A percentile compares a stretch with the other conserved stretches of the same genome.
phyloP scores from a whole-genome alignment of 768 basidiomycete species.

The Antrodiella citrinella region DNA sequence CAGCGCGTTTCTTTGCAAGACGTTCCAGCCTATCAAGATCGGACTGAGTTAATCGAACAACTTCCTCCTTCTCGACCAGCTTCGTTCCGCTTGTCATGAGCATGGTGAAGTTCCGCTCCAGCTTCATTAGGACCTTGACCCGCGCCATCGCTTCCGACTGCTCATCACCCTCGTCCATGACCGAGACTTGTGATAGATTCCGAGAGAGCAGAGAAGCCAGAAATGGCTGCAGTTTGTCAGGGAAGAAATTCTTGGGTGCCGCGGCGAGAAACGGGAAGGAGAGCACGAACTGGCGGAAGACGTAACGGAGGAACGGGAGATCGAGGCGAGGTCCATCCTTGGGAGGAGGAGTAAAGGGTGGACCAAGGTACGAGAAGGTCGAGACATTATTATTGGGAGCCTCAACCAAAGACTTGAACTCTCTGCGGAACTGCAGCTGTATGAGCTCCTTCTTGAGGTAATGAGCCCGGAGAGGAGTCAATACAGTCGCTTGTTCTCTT shows the following conservation, averaged over 20 bases:
- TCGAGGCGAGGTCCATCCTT: constrained; percentile 52
- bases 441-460: constrained; percentile 97
- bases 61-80: constrained; percentile 77
- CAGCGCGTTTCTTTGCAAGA: constrained; percentile 56
- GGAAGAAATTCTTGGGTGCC: constrained; percentile 89
- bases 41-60: constrained; percentile 79
- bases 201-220: constrained; percentile 73
- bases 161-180: constrained; percentile 47
- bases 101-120: constrained; percentile 79
- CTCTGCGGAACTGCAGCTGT: constrained; percentile 74
- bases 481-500: constrained; percentile 20
- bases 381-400: constrained; percentile 41
- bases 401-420: constrained; percentile 61
- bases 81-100: constrained; percentile 80
- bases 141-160: constrained; percentile 52
- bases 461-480: constrained; percentile 89
- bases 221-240: constrained; percentile 92
- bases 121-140: constrained; percentile 61
- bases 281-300: constrained; percentile 88
- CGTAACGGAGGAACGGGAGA: constrained; percentile 81
- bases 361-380: constrained; percentile 80
- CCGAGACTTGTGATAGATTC: constrained; percentile 57
- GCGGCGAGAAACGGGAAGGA: constrained; percentile 92
- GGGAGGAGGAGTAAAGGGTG: constrained; percentile 72
- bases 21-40: constrained; percentile 77